Conservation (phyloP, 768 basidiomycete species). For the Amanita subjunquillea region DNA sequence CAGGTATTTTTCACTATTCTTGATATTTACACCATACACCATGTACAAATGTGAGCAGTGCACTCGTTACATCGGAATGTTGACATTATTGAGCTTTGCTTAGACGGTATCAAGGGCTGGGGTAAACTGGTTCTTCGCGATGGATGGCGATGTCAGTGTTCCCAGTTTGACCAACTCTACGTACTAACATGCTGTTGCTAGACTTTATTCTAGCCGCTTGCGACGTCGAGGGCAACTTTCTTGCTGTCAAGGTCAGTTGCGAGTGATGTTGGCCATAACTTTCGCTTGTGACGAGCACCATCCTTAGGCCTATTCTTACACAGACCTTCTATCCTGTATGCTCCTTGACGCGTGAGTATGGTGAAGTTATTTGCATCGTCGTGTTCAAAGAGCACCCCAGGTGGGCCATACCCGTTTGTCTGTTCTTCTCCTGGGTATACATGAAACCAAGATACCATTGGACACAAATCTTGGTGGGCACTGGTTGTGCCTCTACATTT, state of each 20-base stretch:
- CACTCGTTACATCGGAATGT: neutral
- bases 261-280: neutral
- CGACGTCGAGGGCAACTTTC: conserved; percentile 85
- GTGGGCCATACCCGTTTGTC: conserved; percentile 84
- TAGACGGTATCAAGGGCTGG: conserved; percentile 85
- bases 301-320: conserved; percentile 72
- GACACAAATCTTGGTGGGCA: conserved; percentile 66
- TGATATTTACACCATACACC: conserved; percentile 79
- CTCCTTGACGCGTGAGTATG: conserved; percentile 74
- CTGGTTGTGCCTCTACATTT: neutral
- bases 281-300: neutral
- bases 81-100: neutral
- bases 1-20: conserved; percentile 73
- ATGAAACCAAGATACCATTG: conserved; percentile 74
- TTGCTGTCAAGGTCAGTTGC: conserved; percentile 58
- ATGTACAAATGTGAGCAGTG: conserved; percentile 66
- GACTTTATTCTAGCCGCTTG: conserved; percentile 70
- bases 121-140: conserved; percentile 58
- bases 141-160: conserved; percentile 76
- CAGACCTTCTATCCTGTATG: conserved; percentile 83
- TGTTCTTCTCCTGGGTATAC: conserved; percentile 77
- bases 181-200: conserved; percentile 16
- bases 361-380: neutral
- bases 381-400: conserved; percentile 20
- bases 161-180: neutral